phyloP scores from a whole-genome alignment of 371 early-diverging fungal species.

The Smittium mucronatum region DNA sequence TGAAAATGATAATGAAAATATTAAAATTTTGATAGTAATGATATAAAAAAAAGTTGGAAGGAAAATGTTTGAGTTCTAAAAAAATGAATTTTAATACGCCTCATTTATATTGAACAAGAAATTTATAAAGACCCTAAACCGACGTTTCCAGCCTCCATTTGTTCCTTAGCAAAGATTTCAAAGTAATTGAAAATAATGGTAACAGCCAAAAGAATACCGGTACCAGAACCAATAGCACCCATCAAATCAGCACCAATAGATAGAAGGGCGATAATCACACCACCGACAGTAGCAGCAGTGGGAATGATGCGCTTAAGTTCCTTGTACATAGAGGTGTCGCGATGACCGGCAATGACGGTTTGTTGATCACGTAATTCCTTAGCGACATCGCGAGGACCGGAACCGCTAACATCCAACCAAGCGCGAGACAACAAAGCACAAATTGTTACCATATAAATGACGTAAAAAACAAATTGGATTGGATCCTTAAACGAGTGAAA shows the following conservation, averaged over 20 bases:
- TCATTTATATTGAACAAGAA: background rate
- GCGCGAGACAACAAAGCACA: slow-evolving; percentile 95
- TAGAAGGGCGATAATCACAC: slow-evolving; percentile 89
- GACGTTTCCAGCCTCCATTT: slow-evolving; percentile 54
- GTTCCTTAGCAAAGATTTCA: slow-evolving; percentile 96
- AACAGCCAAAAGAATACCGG: slow-evolving; percentile 97
- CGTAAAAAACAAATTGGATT: slow-evolving; percentile 88
- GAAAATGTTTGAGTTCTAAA: background rate
- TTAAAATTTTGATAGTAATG: background rate
- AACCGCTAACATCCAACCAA: slow-evolving; percentile 98
- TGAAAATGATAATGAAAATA: too few relatives aligned
- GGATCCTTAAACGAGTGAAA: slow-evolving; percentile 78
- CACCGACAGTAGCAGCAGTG: slow-evolving; percentile 89
- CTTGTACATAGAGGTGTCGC: slow-evolving; percentile 93
- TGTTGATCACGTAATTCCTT: slow-evolving; percentile 95
- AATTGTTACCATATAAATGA: slow-evolving; percentile 78
- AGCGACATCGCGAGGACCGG: slow-evolving; percentile 95
- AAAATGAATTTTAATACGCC: background rate
- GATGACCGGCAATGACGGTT: slow-evolving; percentile 92
- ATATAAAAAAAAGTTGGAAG: slow-evolving; percentile 2
- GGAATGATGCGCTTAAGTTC: slow-evolving; percentile 98
- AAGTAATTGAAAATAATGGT: slow-evolving; percentile 99
- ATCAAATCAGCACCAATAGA: slow-evolving; percentile 90
- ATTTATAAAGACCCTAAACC: slow-evolving; percentile 2
- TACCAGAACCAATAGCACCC: slow-evolving; percentile 96